These are phyloP conservation scores for Celoporthe dispersa DNA, from an alignment of 2,329 filamentous ascomycete species.

Conservation along the genomic window DNA sequence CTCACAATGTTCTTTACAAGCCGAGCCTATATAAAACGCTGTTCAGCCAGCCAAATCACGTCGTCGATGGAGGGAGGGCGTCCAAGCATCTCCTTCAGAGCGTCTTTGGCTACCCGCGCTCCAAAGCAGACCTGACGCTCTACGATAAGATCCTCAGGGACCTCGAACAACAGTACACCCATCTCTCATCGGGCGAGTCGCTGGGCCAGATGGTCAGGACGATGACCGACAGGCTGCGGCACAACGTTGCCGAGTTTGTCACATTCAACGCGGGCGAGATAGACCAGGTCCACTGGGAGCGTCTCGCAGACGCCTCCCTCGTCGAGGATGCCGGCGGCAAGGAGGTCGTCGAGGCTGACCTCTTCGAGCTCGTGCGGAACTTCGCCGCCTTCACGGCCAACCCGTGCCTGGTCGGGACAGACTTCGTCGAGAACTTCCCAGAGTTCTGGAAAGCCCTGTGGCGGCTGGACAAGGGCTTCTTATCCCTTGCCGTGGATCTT, in stretches of 20 bases:
- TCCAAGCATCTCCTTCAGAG: slow-evolving; percentile 36
- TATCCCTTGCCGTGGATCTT: slow-evolving; percentile 38
- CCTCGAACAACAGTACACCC: slow-evolving; percentile 35
- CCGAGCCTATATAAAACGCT: slow-evolving; percentile 38
- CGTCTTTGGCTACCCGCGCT: slow-evolving; percentile 39
- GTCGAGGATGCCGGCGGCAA: slow-evolving; percentile 36
- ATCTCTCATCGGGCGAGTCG: slow-evolving; percentile 35
- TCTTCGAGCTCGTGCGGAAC: slow-evolving; percentile 41
- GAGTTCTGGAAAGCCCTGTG: slow-evolving; percentile 45
- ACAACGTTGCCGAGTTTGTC: slow-evolving; percentile 41
- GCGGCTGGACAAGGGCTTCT: slow-evolving; percentile 42
- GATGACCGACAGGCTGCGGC: slow-evolving; percentile 35
- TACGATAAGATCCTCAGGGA: slow-evolving; percentile 39
- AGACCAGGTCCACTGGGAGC: slow-evolving; percentile 47
- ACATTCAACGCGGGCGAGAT: slow-evolving; percentile 44
- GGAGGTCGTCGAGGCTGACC: slow-evolving; percentile 40
- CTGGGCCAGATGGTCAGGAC: slow-evolving; percentile 33
- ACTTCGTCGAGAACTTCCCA: slow-evolving; percentile 47
- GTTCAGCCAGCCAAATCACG: slow-evolving; percentile 37
- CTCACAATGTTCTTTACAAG: slow-evolving; percentile 42
- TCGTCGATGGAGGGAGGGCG: slow-evolving; percentile 36
- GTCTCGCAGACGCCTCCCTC: slow-evolving; percentile 38
- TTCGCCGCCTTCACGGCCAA: slow-evolving; percentile 44
- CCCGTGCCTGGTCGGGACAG: slow-evolving; percentile 44
- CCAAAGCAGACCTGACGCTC: slow-evolving; percentile 34